Percentiles rank a stretch among this genome's conserved stretches.
Conservation (phyloP, 129 eudicot species). For the Helichrysum umbraculigerum region DNA sequence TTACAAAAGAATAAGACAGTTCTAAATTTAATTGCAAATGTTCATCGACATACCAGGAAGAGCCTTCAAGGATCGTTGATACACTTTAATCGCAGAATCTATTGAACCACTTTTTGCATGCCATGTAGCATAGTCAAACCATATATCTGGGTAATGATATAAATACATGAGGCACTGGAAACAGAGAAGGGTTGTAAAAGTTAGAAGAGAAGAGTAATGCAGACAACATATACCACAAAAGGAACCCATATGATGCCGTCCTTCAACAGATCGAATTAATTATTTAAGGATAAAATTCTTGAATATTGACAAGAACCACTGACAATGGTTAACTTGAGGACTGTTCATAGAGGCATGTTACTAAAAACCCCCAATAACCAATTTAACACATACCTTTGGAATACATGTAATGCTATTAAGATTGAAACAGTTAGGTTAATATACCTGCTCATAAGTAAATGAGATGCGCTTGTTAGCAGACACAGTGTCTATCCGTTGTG, state of each 20-base stretch:
- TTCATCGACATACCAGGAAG: constrained; percentile 69
- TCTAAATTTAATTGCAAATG: background rate
- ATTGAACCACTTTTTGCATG: constrained; percentile 87
- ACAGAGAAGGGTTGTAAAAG: background rate
- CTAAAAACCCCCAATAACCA: constrained; percentile 11
- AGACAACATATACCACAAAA: background rate
- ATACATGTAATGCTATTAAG: constrained; percentile 9
- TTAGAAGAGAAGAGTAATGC: background rate
- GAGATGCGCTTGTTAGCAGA: constrained; percentile 82
- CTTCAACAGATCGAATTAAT: background rate
- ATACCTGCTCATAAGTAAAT: constrained; percentile 96
- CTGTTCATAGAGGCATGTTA: background rate
- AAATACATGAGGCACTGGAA: constrained; percentile 95
- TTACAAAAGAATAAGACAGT: constrained; percentile 16
- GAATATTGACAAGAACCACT: background rate
- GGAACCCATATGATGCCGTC: background rate
- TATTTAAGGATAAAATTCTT: background rate
- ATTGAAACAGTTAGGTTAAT: constrained; percentile 1
- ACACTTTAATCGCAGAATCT: constrained; percentile 89
- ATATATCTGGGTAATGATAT: constrained; percentile 97
- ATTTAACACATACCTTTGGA: constrained; percentile 3
- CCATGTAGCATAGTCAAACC: constrained; percentile 99
- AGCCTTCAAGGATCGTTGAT: constrained; percentile 88
- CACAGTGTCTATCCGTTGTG: constrained; percentile 87
- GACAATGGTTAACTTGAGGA: background rate